Evolutionary conservation across 2,329 filamentous ascomycete species (phyloP).

Genomic region (Alternaria sp.): DNA sequence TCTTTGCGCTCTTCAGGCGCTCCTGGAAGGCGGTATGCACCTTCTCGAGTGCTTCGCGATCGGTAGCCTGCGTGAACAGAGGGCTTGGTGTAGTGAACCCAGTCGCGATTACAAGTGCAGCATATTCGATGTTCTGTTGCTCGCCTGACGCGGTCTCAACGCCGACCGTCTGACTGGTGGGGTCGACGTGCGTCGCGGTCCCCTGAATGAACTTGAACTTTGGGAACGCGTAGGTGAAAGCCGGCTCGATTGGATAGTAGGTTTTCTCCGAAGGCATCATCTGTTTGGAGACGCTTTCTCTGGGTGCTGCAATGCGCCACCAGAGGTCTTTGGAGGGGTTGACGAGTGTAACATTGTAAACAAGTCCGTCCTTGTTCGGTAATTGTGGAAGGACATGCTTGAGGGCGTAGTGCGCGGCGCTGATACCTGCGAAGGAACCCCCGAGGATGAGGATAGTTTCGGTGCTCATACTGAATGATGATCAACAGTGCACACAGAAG

Average conservation of each 20-base stretch:
- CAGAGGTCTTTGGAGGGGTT: conserved; percentile 64
- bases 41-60: conserved; percentile 36
- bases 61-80: conserved; percentile 55
- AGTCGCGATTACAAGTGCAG: conserved; percentile 65
- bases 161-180: conserved; percentile 56
- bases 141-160: conserved; percentile 46
- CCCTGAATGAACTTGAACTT: conserved; percentile 63
- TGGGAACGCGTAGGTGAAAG: conserved; percentile 61
- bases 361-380: conserved; percentile 45
- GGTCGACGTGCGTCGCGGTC: conserved; percentile 59
- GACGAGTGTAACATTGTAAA: conserved; percentile 64
- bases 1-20: conserved; percentile 51
- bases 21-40: conserved; percentile 52
- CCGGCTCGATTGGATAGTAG: conserved; percentile 61
- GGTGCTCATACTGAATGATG: conserved; percentile 38
- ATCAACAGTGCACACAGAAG: conserved; percentile 3
- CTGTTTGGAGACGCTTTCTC: conserved; percentile 61
- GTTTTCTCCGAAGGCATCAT: conserved; percentile 60
- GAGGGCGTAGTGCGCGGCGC: conserved; percentile 49
- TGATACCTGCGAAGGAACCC: conserved; percentile 49
- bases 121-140: conserved; percentile 55
- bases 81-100: conserved; percentile 61
- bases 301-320: conserved; percentile 63
- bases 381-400: conserved; percentile 49
- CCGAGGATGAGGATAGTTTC: conserved; percentile 51